Conservation (phyloP, 805 yeast species). For the Candida stauntonica region DNA sequence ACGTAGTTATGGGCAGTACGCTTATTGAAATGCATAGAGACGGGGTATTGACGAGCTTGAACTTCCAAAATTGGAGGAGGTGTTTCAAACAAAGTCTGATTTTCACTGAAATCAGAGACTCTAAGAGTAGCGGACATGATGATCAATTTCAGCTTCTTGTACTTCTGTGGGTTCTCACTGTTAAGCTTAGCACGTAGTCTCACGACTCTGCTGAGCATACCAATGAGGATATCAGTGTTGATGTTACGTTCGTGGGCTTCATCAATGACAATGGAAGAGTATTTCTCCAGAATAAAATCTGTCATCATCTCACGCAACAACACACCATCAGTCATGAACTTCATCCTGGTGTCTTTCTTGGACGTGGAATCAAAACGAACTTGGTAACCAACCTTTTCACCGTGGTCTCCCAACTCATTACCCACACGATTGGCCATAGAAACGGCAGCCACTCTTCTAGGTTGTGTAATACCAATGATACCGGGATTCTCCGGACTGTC, state of each 20-base stretch:
- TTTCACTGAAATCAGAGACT: conserved; percentile 90
- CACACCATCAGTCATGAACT: conserved; percentile 95
- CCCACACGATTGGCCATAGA: conserved; percentile 84
- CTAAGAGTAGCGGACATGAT: conserved; percentile 97
- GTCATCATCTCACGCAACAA: conserved; percentile 87
- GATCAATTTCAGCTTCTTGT: conserved; percentile 69
- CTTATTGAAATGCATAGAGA: conserved; percentile 82
- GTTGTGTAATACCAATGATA: conserved; percentile 95
- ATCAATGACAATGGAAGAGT: conserved; percentile 85
- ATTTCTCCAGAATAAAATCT: conserved; percentile 75
- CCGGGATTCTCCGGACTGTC: conserved; percentile 68
- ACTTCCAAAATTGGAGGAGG: conserved; percentile 89
- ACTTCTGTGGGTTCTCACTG: conserved; percentile 40
- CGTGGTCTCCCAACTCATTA: conserved; percentile 70
- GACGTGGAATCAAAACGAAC: conserved; percentile 74
- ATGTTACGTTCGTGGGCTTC: conserved; percentile 98
- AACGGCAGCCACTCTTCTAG: conserved; percentile 90
- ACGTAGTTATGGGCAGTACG: conserved; percentile 73
- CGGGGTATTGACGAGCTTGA: conserved; percentile 93
- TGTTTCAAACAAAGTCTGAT: conserved; percentile 54
- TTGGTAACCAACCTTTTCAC: conserved; percentile 70
- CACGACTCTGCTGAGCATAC: conserved; percentile 86
- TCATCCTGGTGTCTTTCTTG: conserved; percentile 62
- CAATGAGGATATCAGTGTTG: conserved; percentile 93
- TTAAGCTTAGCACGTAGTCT: conserved; percentile 59